phyloP scores from a whole-genome alignment of 1,284 basidiomycete species.

The Lignosus rhinocerotis region DNA sequence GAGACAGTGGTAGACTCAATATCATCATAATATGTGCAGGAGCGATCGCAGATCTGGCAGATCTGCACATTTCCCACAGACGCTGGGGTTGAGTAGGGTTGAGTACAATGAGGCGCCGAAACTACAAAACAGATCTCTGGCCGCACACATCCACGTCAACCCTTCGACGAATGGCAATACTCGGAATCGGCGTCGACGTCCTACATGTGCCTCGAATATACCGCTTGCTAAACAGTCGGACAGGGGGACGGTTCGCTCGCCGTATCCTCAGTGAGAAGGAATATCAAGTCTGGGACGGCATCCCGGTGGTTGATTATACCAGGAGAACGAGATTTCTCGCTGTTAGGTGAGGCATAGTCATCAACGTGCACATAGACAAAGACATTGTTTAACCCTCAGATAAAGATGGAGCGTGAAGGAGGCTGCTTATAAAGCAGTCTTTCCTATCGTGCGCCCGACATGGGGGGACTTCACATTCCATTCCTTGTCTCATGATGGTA shows the following conservation, averaged over 20 bases:
- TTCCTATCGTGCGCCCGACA: constrained; percentile 56
- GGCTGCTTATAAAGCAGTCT: constrained; percentile 88
- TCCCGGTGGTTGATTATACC: constrained; percentile 27
- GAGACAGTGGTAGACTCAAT: neutral
- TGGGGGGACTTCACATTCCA: constrained; percentile 78
- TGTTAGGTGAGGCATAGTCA: constrained; percentile 55
- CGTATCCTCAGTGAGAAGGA: constrained; percentile 69
- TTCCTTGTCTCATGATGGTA: constrained; percentile 31
- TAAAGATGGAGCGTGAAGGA: constrained; percentile 85
- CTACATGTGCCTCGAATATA: constrained; percentile 69
- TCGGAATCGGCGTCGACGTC: constrained; percentile 82
- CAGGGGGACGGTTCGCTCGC: constrained; percentile 48
- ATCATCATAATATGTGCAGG: too few species aligned
- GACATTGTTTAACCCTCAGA: neutral
- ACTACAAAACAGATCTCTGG: neutral
- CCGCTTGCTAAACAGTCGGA: constrained; percentile 53
- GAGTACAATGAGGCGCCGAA: neutral
- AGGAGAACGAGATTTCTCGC: constrained; percentile 53
- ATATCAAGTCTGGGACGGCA: constrained; percentile 42
- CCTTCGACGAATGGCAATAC: constrained; percentile 46
- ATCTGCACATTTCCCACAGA: constrained; percentile 13
- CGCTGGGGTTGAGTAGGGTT: constrained; percentile 5
- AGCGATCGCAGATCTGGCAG: constrained; percentile 17
- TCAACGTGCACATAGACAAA: neutral
- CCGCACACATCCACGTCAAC: neutral